Evolutionary conservation across 352 stramenopile species (phyloP), one percentile per base, ranked within the genome.

Genomic region (Thraustochytrium sp.): DNA sequence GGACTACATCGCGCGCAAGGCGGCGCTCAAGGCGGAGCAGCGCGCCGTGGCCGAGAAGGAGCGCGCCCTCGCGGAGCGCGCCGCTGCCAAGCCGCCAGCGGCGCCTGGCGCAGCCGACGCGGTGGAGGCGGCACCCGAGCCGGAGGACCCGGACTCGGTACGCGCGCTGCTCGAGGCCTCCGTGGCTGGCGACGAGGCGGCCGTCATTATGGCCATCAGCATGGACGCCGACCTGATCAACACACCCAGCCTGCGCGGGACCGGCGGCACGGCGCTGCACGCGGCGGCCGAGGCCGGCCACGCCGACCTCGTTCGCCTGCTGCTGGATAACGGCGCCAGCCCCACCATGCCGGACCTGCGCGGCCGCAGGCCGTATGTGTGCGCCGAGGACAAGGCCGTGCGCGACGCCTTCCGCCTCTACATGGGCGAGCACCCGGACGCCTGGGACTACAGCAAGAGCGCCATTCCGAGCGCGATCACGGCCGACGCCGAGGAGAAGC

Each of bases 291-390:
- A 21, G n/a, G 34, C 48, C 11, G 68, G 31, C 31, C 68, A 63
- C 38, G 29, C 5, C 18, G 44, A 80, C 13, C 5, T 72, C 29
- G 44, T 64, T 9, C 36, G 26, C 23, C 3, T 75, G 21, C 38
- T 80, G 31, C 68, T 80, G 8, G 68, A 80, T 3, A 80, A 61
- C 9, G 68, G 68, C 1, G 68, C 68, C 5, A 63, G 40, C 53
- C 68, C 68, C 2, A 72, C 11, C 16, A 29, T 46, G 23, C 48
- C 31, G 2, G 37, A 80, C 68, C 23, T 51, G 5, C 68, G n/a
- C 18, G 68, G 68, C 2, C 11, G 37, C 18, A 63, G n/a, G 16
- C 44, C 68, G 13, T 80, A 72, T 46, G 21, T 23, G 13, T 61
- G 46, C 34, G 48, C 37, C 11, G 34, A 18, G 0, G 62, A 51